phyloP scores from a whole-genome alignment of 106 monocot genomes.

The Vanilla planifolia region DNA sequence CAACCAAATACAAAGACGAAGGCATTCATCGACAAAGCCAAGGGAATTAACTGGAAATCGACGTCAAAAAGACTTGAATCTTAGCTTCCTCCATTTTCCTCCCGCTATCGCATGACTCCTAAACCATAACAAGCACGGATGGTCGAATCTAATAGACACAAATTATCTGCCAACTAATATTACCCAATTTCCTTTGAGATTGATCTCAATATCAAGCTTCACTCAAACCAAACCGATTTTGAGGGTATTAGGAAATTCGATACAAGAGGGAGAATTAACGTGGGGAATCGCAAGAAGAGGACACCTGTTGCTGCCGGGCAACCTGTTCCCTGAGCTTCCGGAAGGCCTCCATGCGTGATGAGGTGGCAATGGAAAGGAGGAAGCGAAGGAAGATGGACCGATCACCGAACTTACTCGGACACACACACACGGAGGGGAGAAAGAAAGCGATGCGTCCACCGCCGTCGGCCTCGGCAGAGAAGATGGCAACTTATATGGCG shows the following conservation, averaged over 20 bases:
- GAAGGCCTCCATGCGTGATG: constrained; percentile 1
- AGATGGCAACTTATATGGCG: too few species aligned
- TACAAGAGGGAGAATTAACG: neutral
- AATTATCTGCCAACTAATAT: neutral
- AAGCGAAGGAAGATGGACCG: neutral
- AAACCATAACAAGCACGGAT: neutral
- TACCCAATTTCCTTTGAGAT: neutral
- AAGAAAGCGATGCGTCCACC: too few species aligned
- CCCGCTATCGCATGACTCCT: neutral
- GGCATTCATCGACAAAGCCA: too few species aligned
- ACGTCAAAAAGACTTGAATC: constrained; percentile 2
- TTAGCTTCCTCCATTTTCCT: neutral
- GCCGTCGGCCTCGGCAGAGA: too few species aligned
- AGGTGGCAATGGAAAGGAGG: neutral
- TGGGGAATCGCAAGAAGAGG: neutral
- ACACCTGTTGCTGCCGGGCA: constrained; percentile 10
- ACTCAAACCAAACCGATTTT: neutral
- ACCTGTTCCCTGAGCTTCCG: constrained; percentile 11
- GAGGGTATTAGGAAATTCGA: neutral
- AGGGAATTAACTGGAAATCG: too few species aligned
- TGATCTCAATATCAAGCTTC: neutral
- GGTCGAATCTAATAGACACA: neutral
- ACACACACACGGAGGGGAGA: too few species aligned
- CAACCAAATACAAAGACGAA: neutral
- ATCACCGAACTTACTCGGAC: neutral